Evolutionary conservation across 2,329 filamentous ascomycete genomes (phyloP).

Genomic region (Ascochyta rabiei): DNA sequence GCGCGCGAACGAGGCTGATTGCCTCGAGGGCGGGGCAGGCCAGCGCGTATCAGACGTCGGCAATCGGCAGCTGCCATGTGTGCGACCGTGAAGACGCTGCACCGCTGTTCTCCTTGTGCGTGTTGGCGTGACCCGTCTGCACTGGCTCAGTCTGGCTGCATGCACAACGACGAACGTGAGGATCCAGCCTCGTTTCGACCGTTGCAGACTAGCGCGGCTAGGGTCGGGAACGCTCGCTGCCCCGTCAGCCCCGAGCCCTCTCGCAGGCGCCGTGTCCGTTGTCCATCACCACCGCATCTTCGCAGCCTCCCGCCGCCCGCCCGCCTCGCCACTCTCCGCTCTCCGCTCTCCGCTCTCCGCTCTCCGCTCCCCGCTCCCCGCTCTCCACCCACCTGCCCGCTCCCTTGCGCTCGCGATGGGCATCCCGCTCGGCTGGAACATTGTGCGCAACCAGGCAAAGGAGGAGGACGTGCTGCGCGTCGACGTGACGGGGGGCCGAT

Average conservation of each 20-base stretch:
- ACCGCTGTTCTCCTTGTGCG: too few relatives aligned
- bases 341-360: neutral
- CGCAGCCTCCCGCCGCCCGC: neutral
- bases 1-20: neutral
- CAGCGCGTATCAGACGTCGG: neutral
- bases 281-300: constrained; percentile 26
- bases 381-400: constrained; percentile 20
- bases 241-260: neutral
- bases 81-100: neutral
- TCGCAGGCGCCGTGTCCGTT: constrained; percentile 28
- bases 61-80: neutral
- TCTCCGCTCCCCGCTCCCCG: constrained; percentile 9
- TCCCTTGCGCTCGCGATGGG: constrained; percentile 49
- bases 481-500: constrained; percentile 61
- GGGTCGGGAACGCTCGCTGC: constrained; percentile 10
- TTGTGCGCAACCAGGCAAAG: constrained; percentile 58
- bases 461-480: constrained; percentile 55
- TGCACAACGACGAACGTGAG: neutral
- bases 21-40: neutral
- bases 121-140: neutral
- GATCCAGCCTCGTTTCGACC: constrained; percentile 1
- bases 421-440: constrained; percentile 54
- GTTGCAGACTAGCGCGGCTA: constrained; percentile 1
- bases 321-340: neutral
- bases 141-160: constrained; percentile 1